Evolutionary conservation across 163 green algal species (phyloP).

Genomic region (Scenedesmus sp.): DNA sequence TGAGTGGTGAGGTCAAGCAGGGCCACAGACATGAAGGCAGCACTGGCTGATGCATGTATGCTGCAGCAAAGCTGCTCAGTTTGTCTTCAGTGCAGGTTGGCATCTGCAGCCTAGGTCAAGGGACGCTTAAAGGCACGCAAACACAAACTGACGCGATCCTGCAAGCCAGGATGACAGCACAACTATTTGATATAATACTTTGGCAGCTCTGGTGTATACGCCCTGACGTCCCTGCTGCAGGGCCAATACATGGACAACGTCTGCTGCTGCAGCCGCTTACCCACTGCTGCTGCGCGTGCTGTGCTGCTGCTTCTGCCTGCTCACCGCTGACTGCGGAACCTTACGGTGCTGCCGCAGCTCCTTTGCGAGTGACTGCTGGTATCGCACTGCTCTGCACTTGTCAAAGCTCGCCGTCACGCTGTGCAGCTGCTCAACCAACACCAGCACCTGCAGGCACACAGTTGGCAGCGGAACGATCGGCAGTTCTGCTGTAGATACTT

Average conservation of each 20-base stretch:
- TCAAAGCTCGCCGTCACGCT: conserved; percentile 68
- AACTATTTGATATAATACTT: no score
- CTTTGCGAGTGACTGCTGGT: conserved; percentile 48
- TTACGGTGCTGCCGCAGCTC: conserved; percentile 49
- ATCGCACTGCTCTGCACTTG: conserved; percentile 58
- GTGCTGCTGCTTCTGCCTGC: not conserved
- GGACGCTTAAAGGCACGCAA: no score
- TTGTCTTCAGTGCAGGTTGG: no score
- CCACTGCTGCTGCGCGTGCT: not conserved
- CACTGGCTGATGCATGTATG: no score
- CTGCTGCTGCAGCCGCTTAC: not conserved
- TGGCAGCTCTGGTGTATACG: no score
- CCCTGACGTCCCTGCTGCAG: not conserved
- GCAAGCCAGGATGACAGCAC: no score
- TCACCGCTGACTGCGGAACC: conserved; percentile 24
- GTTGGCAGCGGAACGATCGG: not conserved
- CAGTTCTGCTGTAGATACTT: not conserved
- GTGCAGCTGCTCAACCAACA: conserved; percentile 69
- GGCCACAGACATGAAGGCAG: no score
- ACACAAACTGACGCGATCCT: no score
- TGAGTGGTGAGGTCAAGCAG: no score
- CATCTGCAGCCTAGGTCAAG: no score
- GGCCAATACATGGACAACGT: not conserved
- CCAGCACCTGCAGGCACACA: conserved; percentile 62
- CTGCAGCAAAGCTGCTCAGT: no score